Conservation (phyloP, 2,329 filamentous ascomycete species). For the Diaporthe sp. region DNA sequence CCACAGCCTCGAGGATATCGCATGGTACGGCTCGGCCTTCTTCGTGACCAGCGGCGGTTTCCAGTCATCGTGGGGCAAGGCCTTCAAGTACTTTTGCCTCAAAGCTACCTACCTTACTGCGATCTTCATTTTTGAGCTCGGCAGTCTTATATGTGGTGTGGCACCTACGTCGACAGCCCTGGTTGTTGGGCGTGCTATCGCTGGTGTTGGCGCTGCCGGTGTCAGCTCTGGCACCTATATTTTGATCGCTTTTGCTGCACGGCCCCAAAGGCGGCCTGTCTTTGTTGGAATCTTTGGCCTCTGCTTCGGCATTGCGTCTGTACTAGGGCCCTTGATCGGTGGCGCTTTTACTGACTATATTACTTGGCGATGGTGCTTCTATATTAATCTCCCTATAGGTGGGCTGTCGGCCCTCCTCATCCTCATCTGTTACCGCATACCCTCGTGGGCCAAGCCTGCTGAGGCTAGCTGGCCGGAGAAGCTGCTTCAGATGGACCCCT, state of each 20-base stretch:
- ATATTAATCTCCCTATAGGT: too few relatives aligned
- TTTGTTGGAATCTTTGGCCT: background rate
- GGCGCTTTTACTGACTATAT: slow-evolving; percentile 14
- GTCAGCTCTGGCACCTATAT: slow-evolving; percentile 38
- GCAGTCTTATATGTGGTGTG: slow-evolving; percentile 58
- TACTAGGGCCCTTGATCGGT: slow-evolving; percentile 2
- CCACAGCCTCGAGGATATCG: slow-evolving; percentile 8
- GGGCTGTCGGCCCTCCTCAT: background rate
- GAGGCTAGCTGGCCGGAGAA: slow-evolving; percentile 47
- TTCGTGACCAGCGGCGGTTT: background rate
- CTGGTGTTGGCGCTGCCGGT: slow-evolving; percentile 39
- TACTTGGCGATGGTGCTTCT: slow-evolving; percentile 6
- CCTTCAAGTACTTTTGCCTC: background rate
- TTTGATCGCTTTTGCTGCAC: slow-evolving; percentile 43
- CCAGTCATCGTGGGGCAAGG: background rate
- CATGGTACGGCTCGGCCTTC: slow-evolving; percentile 7
- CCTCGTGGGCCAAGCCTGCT: background rate
- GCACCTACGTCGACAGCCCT: slow-evolving; percentile 45
- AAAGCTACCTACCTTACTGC: slow-evolving; percentile 49
- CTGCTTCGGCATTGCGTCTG: slow-evolving; percentile 4
- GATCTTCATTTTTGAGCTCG: slow-evolving; percentile 59
- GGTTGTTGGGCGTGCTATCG: slow-evolving; percentile 41
- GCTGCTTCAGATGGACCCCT: slow-evolving; percentile 54
- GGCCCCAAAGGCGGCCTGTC: background rate
- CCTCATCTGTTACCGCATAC: slow-evolving; percentile 13